Base-by-base conservation (phyloP, 208 protist species). In the Porcisia hertigi region DNA sequence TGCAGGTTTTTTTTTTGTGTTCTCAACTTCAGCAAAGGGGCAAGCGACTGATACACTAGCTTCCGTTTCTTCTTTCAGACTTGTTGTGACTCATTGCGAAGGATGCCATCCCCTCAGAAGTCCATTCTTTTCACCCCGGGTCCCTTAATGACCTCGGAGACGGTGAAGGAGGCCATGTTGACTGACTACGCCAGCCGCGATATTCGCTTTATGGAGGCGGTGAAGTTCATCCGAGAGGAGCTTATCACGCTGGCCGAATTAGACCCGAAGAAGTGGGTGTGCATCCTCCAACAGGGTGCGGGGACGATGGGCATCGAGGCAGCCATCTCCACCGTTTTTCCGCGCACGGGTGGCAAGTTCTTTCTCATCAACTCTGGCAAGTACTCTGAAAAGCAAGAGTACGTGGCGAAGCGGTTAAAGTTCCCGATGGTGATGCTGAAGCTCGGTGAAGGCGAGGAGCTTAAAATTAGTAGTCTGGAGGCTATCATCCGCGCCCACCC, bases 261-360 rank as follows among this genome's bases (percentile, higher is more conserved):
- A 11, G 66, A 88, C 55, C 73, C 82, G 3, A 80, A 87, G 23
- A 84, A 93, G 54, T 95, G 82, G 87, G 81, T 77, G 3, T 87
- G 86, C 58, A 94, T 97, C 71, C 71, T 94, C 54, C 85, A 97
- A 69, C 92, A 87, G 54, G 94, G 94, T 45, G 84, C 87, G 6
- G 92, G 92, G 39, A 91, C 92, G 4, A 97, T 97, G 89, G 92
- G 88, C 39, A 82, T 98, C 30, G 94, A 98, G 73, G 85, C 86
- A 16, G 86, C 93, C 63, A 89, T 96, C 55, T 83, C 81, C 4
- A 94, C 92, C n/a, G 69, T 88, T 41, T 79, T 93, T 55, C 92
- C 92, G 8, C 73, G 58, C 9, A 75, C 39, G 0, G 79, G 82
- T 6, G 88, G 91, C 65, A 92, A 92, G 77, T 94, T 90, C 43